Evolutionary conservation across 768 basidiomycete species (phyloP).

Genomic region (Calocybe indica): DNA sequence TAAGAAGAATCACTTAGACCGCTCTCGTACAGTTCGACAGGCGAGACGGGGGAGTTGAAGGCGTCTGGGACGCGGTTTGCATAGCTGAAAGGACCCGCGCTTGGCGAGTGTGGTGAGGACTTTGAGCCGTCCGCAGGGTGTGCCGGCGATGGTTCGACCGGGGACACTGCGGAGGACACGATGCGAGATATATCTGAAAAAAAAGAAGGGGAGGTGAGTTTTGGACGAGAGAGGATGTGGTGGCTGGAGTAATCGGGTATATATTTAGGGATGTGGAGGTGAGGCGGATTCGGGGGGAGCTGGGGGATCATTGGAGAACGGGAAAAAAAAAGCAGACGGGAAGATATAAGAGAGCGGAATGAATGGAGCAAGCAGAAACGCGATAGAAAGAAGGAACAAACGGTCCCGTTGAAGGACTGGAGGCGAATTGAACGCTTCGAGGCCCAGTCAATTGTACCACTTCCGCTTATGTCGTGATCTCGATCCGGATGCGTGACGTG

Average conservation of each 20-base stretch:
- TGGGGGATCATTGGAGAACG: conserved; percentile 18
- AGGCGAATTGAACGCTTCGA: conserved; percentile 11
- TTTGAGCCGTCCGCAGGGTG: conserved; percentile 30
- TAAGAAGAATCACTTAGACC: no score
- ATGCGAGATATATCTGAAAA: conserved; percentile 19
- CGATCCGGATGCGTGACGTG: conserved; percentile 25
- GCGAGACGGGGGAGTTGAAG: conserved; percentile 24
- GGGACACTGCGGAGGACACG: conserved; percentile 16
- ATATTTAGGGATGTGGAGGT: conserved; percentile 18
- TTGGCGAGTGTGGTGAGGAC: conserved; percentile 26
- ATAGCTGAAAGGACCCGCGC: conserved; percentile 21
- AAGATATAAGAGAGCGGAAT: conserved; percentile 3
- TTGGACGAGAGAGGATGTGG: conserved; percentile 14
- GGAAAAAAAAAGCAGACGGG: conserved; percentile 13
- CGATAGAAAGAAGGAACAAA: conserved; percentile 5
- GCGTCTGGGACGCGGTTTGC: conserved; percentile 20
- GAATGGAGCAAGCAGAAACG: conserved; percentile 4
- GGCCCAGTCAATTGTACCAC: conserved; percentile 3
- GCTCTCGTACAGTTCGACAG: conserved; percentile 25
- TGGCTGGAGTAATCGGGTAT: conserved; percentile 10
- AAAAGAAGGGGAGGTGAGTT: conserved; percentile 17
- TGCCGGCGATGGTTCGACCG: conserved; percentile 20
- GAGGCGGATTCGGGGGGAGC: conserved; percentile 13
- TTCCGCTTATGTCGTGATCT: conserved; percentile 23
- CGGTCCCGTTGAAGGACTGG: conserved; percentile 15